Percentiles rank a stretch among this genome's conserved stretches.
phyloP scores from a whole-genome alignment of 805 yeast genomes.

The Kodamaea jinghongensis region DNA sequence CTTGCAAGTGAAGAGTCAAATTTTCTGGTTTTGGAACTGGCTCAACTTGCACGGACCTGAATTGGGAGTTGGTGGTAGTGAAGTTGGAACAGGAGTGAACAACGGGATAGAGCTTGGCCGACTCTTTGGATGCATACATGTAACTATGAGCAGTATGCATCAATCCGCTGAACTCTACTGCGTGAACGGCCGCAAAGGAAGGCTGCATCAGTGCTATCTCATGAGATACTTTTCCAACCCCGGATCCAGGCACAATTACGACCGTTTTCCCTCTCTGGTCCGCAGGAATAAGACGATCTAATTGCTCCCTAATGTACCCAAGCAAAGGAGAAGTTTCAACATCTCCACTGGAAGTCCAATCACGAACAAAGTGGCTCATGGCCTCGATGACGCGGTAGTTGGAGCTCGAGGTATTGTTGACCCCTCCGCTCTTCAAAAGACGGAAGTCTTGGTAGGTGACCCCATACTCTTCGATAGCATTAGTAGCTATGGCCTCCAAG shows the following conservation, averaged over 20 bases:
- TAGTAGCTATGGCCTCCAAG: constrained; percentile 43
- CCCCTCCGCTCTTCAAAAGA: constrained; percentile 2
- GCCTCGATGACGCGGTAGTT: constrained; percentile 58
- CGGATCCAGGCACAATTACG: constrained; percentile 83
- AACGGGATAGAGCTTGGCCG: constrained; percentile 40
- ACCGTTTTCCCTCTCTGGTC: constrained; percentile 38
- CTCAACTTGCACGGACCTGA: constrained; percentile 37
- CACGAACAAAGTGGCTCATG: constrained; percentile 73
- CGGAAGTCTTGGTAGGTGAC: constrained; percentile 36
- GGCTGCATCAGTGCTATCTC: constrained; percentile 44
- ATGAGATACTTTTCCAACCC: constrained; percentile 75
- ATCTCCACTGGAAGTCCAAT: constrained; percentile 59
- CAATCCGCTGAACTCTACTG: constrained; percentile 72
- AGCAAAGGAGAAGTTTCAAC: constrained; percentile 54
- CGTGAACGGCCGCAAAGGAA: constrained; percentile 50
- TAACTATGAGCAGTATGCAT: constrained; percentile 72
- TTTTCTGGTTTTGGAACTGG: constrained; percentile 44
- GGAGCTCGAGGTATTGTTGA: constrained; percentile 14
- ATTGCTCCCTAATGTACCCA: constrained; percentile 46
- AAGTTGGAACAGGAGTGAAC: constrained; percentile 72
- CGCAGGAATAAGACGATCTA: constrained; percentile 30
- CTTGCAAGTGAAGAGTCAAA: constrained; percentile 51
- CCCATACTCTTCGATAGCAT: constrained; percentile 44
- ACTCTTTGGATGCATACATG: constrained; percentile 35
- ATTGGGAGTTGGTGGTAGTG: constrained; percentile 45